Evolutionary conservation across 805 yeast genomes (phyloP), one percentile per base, ranked within the genome.

Genomic region (Yarrowia sp.): DNA sequence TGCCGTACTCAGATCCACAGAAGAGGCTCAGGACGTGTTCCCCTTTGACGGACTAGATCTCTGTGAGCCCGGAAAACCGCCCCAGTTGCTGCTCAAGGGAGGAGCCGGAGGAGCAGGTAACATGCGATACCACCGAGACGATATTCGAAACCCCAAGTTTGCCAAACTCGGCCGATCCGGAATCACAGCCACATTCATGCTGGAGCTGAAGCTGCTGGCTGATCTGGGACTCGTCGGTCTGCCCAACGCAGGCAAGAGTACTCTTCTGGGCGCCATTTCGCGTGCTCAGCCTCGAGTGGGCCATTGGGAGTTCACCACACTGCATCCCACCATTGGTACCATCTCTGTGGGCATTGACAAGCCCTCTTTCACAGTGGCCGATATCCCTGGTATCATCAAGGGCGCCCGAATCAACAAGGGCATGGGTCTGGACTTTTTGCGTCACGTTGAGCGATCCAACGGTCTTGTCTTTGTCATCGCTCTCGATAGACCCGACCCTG

Each of bases 161-260:
- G 86, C 94, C 34, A 93, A 92, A 74, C 76, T 75, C 33, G 99
- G 98, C 3, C 83, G 98, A 69, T 78, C 77, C 7, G 91, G 92
- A 0, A 71, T 92, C 2, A 87, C 86, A 43, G 84, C 85, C 19
- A 80, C 82, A 68, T 92, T 95, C 70, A 78, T 91, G 68, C 85
- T 95, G 71, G 99, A 95, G 78, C 80, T 95, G 71, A 92, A 92
- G 75, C 81, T 92, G 44, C 82, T 95, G 68, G 99, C 99, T 0
- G 98, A 95, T 77, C 79, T 94, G 68, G 99, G 98, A 0, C 80
- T 95, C 7, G 97, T 95, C 24, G 99, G 99, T 0, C 80, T 95
- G 19, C 99, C 99, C 1, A 95, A 95, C 77, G 97, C 98, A 3
- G 99, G 99, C 0, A 95, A 95, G 75, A 91, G 97, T 3, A 92